phyloP scores from a whole-genome alignment of 2,329 filamentous ascomycete genomes.

The Trichoderma koningii region DNA sequence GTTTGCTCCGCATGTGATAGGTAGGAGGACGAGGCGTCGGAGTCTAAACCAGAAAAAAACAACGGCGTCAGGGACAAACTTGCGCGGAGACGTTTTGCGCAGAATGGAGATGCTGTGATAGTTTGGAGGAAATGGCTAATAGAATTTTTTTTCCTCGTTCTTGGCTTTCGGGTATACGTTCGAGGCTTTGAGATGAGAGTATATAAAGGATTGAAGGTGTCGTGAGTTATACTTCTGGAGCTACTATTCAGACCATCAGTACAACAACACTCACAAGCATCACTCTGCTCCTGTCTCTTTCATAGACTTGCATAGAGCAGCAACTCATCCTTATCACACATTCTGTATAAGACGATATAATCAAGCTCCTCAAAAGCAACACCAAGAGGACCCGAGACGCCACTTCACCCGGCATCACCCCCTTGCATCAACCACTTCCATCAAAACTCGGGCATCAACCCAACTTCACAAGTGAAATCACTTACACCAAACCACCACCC shows the following conservation, averaged over 20 bases:
- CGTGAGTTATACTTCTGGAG: not conserved
- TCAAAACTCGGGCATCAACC: not conserved
- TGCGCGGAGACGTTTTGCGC: conserved; percentile 18
- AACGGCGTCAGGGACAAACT: not conserved
- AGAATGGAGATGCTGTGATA: not conserved
- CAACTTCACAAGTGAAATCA: not conserved
- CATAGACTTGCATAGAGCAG: conserved; percentile 1
- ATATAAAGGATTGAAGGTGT: not conserved
- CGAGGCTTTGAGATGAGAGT: not conserved
- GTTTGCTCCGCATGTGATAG: no score
- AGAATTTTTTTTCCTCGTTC: not conserved
- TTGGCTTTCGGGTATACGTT: not conserved
- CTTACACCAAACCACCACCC: not conserved
- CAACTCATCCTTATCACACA: no score
- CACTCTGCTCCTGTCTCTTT: not conserved
- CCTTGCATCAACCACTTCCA: not conserved
- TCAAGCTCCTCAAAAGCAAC: not conserved
- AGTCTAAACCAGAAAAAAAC: not conserved
- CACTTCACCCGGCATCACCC: not conserved
- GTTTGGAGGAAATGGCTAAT: not conserved
- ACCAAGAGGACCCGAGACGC: not conserved
- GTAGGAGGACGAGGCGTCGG: not conserved
- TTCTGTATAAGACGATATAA: not conserved
- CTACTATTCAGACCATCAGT: not conserved
- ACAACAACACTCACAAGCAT: not conserved